A percentile compares a stretch with the other conserved stretches of the same genome.
These are phyloP conservation scores for Pseudogymnoascus sp. DNA, from an alignment of 2,329 filamentous ascomycete genomes.

Conservation along the genomic window DNA sequence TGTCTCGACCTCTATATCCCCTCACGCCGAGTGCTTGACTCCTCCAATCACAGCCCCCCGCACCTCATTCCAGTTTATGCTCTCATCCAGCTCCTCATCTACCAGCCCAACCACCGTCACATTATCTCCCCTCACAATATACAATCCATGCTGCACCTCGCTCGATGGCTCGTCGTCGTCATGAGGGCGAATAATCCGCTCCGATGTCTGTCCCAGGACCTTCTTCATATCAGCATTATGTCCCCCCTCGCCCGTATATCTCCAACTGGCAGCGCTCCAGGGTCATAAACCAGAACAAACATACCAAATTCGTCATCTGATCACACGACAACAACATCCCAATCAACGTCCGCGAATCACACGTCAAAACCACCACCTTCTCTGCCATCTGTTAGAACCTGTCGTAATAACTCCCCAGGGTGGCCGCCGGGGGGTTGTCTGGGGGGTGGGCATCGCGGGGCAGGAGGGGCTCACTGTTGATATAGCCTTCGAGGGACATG, in stretches of 20 bases:
- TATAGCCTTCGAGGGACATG: slow-evolving; percentile 46
- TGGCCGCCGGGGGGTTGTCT: slow-evolving; percentile 15
- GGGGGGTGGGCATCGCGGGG: neutral
- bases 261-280: neutral
- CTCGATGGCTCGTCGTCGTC: slow-evolving; percentile 77
- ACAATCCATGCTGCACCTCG: slow-evolving; percentile 76
- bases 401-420: slow-evolving; percentile 22
- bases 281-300: slow-evolving; percentile 16
- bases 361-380: slow-evolving; percentile 84
- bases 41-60: slow-evolving; percentile 74
- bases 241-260: neutral
- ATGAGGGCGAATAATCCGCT: slow-evolving; percentile 79
- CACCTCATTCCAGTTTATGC: slow-evolving; percentile 89
- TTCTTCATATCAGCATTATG: slow-evolving; percentile 24
- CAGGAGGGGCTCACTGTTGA: slow-evolving; percentile 40
- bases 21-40: slow-evolving; percentile 61
- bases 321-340: slow-evolving; percentile 82
- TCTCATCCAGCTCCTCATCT: slow-evolving; percentile 79
- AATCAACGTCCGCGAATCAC: slow-evolving; percentile 78
- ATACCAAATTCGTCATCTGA: slow-evolving; percentile 78
- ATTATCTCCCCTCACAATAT: slow-evolving; percentile 89
- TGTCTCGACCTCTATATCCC: neutral
- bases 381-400: slow-evolving; percentile 48
- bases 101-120: slow-evolving; percentile 85
- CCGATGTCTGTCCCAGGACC: slow-evolving; percentile 75